Conservation (phyloP, 2,329 filamentous ascomycete species). For the Sclerotinia sclerotiorum region DNA sequence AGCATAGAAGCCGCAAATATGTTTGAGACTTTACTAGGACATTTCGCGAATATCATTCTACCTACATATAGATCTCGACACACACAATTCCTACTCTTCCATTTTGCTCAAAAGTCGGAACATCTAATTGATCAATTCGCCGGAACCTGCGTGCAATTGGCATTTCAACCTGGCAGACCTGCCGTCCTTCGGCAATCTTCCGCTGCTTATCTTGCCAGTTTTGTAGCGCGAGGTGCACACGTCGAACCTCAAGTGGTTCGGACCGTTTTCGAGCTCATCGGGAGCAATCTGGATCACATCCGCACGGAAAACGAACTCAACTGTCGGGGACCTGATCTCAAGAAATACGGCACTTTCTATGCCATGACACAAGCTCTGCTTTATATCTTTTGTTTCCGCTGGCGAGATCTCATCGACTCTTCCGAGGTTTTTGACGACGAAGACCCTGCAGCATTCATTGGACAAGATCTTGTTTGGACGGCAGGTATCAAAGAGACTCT, state of each 20-base stretch:
- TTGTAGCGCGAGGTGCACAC: constrained; percentile 85
- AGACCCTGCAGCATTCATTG: constrained; percentile 58
- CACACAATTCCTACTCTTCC: constrained; percentile 93
- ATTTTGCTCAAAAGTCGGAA: constrained; percentile 83
- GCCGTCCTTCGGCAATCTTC: constrained; percentile 78
- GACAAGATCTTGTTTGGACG: constrained; percentile 77
- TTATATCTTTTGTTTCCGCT: constrained; percentile 90
- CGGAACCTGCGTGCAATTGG: constrained; percentile 70
- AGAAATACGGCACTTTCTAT: constrained; percentile 68
- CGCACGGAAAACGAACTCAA: constrained; percentile 68
- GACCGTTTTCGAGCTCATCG: constrained; percentile 76
- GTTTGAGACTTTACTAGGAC: constrained; percentile 76
- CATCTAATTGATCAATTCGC: constrained; percentile 80
- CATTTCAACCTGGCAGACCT: constrained; percentile 63
- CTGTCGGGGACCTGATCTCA: constrained; percentile 79
- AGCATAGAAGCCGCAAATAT: constrained; percentile 68
- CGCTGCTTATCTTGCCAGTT: constrained; percentile 89
- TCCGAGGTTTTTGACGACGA: constrained; percentile 59
- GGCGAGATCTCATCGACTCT: constrained; percentile 79
- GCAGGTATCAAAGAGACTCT: constrained; percentile 72
- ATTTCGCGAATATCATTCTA: constrained; percentile 85
- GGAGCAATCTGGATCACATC: constrained; percentile 73
- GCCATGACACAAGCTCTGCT: constrained; percentile 67
- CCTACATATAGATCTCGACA: constrained; percentile 90
- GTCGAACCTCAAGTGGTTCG: constrained; percentile 75